Base-by-base conservation (phyloP, 306 rosid species). In the Clitoria ternatea region DNA sequence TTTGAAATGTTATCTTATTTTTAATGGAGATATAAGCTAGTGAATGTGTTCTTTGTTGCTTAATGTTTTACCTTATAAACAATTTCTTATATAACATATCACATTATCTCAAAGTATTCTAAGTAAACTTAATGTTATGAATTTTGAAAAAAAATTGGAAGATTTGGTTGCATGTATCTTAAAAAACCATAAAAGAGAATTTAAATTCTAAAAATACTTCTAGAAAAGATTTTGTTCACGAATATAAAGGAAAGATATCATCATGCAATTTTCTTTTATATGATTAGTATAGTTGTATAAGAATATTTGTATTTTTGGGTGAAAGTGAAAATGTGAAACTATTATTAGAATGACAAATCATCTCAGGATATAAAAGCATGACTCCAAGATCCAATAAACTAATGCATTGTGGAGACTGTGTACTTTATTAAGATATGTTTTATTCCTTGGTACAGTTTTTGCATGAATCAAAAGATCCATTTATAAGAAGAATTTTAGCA, bases 391-490 rank as follows among this genome's bases (percentile, higher is more conserved):
- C 2, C 15, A 55, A 13, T 5, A 52, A 61, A 69, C 50, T 30
- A 7, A 0, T 71, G 20, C 14, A 23, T 15, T 18, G 35, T 42
- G 13, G 62, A 61, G 9, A 11, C n/a, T 32, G 9, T 33, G 6
- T 50, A 15, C 39, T 4, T 44, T 26, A 39, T 45, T 39, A 17
- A 64, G 40, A 17, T 7, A 14, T 45, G 33, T 17, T 45, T 23
- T 61, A 7, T 80, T 61, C 36, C 3, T 64, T 75, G 36, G 70
- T 55, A 82, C 66, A 87, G 92, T 79, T 81, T 83, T 65, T 89
- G 77, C 79, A 78, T 54, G 82, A 76, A 23, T 44, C 48, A 47
- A 29, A 7, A 27, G 66, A 81, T 48, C 78, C 90, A 4, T 0
- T 70, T 17, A 78, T 81, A 82, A 52, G 37, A 7, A 83, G 18